A percentile compares a stretch with the other conserved stretches of the same genome.
These are phyloP conservation scores for Talaromyces liani DNA, from an alignment of 495 filamentous ascomycete genomes.

Conservation along the genomic window DNA sequence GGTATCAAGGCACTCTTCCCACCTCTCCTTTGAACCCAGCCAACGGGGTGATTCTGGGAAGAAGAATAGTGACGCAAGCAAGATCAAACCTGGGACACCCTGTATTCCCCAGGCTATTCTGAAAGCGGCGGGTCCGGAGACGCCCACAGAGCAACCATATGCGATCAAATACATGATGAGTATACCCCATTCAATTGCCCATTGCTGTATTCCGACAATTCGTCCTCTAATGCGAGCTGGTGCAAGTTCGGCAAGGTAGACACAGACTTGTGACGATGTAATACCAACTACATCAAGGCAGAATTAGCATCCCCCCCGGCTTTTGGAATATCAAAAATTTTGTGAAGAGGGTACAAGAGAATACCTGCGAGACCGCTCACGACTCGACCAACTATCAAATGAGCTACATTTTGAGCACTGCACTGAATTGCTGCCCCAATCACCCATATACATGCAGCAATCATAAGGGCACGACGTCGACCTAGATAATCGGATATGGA, in stretches of 20 bases:
- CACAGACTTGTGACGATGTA: slow-evolving; percentile 71
- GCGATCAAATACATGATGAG: slow-evolving; percentile 55
- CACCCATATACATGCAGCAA: slow-evolving; percentile 65
- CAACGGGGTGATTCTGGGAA: slow-evolving; percentile 66
- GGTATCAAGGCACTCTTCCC: slow-evolving; percentile 57
- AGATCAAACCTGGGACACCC: slow-evolving; percentile 56
- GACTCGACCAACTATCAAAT: slow-evolving; percentile 62
- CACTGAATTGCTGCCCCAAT: slow-evolving; percentile 62
- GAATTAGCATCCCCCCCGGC: background rate
- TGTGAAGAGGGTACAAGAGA: background rate
- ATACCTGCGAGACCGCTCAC: slow-evolving; percentile 55
- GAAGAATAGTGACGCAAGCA: slow-evolving; percentile 60
- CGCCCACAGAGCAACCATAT: slow-evolving; percentile 53
- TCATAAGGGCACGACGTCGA: slow-evolving; percentile 55
- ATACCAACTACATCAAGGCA: slow-evolving; percentile 46
- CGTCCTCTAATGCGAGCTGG: slow-evolving; percentile 59
- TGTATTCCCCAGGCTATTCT: slow-evolving; percentile 68
- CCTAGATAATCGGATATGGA: slow-evolving; percentile 59
- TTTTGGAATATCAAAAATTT: background rate
- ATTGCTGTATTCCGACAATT: slow-evolving; percentile 68
- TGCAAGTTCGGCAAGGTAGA: slow-evolving; percentile 72
- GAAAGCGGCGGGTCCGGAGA: slow-evolving; percentile 56
- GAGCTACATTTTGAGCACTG: slow-evolving; percentile 48
- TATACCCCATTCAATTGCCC: slow-evolving; percentile 68
- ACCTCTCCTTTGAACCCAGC: slow-evolving; percentile 62